Percentiles rank a stretch among this genome's conserved stretches.
Conservation (phyloP, 2,329 filamentous ascomycete species). For the Fusarium sp. region DNA sequence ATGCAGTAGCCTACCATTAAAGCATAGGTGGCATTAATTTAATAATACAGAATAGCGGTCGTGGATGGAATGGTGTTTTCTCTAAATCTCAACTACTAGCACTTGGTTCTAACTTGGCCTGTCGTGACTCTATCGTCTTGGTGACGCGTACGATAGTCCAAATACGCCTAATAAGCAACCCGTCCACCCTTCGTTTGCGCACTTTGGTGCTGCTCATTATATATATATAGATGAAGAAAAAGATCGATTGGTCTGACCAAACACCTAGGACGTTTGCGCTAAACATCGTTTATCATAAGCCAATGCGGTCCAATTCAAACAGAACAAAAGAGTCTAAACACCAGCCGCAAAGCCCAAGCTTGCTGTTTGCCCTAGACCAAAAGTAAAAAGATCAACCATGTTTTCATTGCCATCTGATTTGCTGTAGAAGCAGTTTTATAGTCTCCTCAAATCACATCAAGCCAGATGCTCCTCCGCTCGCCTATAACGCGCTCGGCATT, state of each 20-base stretch:
- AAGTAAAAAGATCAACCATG: constrained; percentile 27
- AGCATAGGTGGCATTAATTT: too few species aligned
- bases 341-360: not conserved
- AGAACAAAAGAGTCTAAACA: constrained; percentile 14
- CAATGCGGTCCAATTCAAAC: constrained; percentile 1
- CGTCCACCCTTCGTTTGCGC: not conserved
- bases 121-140: too few species aligned
- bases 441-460: constrained; percentile 25
- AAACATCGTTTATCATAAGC: not conserved
- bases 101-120: too few species aligned
- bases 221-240: constrained; percentile 3
- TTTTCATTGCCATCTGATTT: constrained; percentile 37
- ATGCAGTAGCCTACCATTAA: too few species aligned
- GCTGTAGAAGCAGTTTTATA: constrained; percentile 32
- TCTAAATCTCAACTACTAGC: too few species aligned
- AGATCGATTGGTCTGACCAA: not conserved
- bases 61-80: too few species aligned
- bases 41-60: too few species aligned
- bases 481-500: constrained; percentile 13
- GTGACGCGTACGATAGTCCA: not conserved
- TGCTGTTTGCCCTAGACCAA: constrained; percentile 4
- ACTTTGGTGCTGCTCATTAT: not conserved
- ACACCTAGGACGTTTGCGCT: not conserved
- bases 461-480: constrained; percentile 16
- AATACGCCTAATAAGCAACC: not conserved